These are phyloP conservation scores for Cinnamomum micranthum DNA, from an alignment of 164 flowering plant genomes.

Conservation along the genomic window DNA sequence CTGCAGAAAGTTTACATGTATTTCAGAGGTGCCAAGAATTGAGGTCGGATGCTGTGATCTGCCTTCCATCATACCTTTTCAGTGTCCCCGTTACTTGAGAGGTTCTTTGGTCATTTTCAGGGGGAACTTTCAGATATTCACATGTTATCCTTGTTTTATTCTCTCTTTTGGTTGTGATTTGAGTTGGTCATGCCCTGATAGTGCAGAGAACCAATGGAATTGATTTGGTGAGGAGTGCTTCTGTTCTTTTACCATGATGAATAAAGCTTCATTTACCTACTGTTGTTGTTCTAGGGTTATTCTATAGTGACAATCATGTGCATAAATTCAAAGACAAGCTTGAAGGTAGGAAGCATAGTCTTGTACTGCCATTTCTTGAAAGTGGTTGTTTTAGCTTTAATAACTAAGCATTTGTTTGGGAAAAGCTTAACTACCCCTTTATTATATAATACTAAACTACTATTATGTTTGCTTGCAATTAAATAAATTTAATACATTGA, in stretches of 20 bases:
- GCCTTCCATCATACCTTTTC: no score
- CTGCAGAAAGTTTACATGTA: constrained; percentile 18
- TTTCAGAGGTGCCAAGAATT: constrained; percentile 32
- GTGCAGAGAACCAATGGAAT: background rate
- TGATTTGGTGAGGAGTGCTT: background rate
- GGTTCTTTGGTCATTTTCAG: constrained; percentile 5
- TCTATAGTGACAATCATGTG: no score
- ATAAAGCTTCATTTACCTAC: background rate
- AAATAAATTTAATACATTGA: no score
- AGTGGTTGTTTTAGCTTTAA: background rate
- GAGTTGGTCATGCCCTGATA: background rate
- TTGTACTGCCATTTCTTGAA: no score
- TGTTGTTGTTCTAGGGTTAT: no score
- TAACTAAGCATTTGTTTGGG: background rate
- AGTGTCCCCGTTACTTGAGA: constrained; percentile 4
- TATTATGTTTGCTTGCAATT: no score
- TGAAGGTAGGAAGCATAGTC: no score
- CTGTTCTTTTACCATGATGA: background rate
- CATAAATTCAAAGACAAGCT: no score
- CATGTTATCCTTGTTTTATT: background rate
- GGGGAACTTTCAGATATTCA: background rate
- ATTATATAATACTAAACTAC: no score
- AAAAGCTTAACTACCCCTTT: no score
- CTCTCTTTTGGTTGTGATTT: background rate
- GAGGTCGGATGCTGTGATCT: no score